Evolutionary conservation across 495 filamentous ascomycete species (phyloP), one percentile per base, ranked within the genome.

Genomic region (Neurospora terricola): DNA sequence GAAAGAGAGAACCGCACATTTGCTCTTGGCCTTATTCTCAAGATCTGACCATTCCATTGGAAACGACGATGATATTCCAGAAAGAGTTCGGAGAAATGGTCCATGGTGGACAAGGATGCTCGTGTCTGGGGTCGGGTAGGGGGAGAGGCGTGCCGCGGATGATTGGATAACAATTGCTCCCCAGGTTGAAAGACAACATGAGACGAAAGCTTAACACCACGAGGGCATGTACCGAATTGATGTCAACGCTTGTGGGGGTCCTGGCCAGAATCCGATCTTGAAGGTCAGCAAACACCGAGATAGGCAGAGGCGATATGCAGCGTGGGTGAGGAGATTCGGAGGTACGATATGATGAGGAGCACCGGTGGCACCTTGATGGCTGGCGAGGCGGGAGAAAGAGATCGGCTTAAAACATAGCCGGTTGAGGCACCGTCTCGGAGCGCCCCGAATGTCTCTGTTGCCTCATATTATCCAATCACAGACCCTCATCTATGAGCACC

Each of bases 391-490:
- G 54, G 54, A 66, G 54, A 36, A 66, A 18, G 54, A 66, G 54
- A 66, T 66, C 54, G 27, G 27, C 27, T 54, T 66, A 34, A 34
- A 66, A 18, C 54, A 66, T 66, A 36, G 27, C 27, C 54, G 54
- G 27, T 18, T 30, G 27, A 34, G 7, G 27, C 27, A 14, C 54
- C 27, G 27, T 66, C 54, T 66, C 54, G 54, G 54, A 66, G 27
- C 6, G 14, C 54, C 54, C 27, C 27, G 27, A 66, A 18, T 27
- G 54, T 34, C 27, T 30, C 54, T 66, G 7, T 16, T 66, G 54
- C 14, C 54, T 66, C 54, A 66, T 7, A 4, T 18, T 34, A 18
- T 18, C 74, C 76, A 79, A 74, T 76, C 76, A 79, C 34, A 18
- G 72, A 36, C 27, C 7, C 12, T 66, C 23, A 18, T 14, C 54